These are phyloP conservation scores for Bacidia gigantensis DNA, from an alignment of 495 filamentous ascomycete species.

Conservation along the genomic window DNA sequence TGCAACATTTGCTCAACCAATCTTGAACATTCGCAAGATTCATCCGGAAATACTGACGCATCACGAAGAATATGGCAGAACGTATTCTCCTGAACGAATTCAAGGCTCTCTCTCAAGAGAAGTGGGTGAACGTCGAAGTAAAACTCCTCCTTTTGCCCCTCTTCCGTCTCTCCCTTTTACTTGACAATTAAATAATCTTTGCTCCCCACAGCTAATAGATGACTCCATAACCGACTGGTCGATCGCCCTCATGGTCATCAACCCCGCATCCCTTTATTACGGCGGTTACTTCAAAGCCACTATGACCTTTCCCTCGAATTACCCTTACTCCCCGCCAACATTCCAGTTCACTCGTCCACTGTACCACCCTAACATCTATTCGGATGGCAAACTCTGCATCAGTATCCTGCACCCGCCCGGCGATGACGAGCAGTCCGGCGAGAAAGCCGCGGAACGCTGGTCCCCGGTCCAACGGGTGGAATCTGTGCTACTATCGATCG, in stretches of 20 bases:
- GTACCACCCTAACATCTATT: constrained; percentile 89
- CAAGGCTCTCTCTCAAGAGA: constrained; percentile 68
- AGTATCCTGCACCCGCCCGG: constrained; percentile 90
- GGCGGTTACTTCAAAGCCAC: constrained; percentile 83
- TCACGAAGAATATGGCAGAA: constrained; percentile 40
- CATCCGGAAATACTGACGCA: neutral
- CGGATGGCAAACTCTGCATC: constrained; percentile 83
- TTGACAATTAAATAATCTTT: neutral
- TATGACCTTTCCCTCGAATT: constrained; percentile 80
- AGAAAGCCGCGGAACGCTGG: constrained; percentile 82
- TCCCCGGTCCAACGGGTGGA: constrained; percentile 84
- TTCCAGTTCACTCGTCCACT: constrained; percentile 75
- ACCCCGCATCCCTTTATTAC: constrained; percentile 79
- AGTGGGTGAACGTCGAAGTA: constrained; percentile 86
- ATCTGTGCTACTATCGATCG: constrained; percentile 80
- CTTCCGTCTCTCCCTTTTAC: neutral
- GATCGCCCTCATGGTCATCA: constrained; percentile 80
- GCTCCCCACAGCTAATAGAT: constrained; percentile 42
- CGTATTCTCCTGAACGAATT: constrained; percentile 82
- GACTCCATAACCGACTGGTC: constrained; percentile 76
- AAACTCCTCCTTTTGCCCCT: constrained; percentile 15
- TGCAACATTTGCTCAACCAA: neutral
- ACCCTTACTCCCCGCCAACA: constrained; percentile 77
- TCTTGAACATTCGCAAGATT: neutral
- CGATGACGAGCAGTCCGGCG: constrained; percentile 83